Percentiles rank a stretch among this genome's conserved stretches.
These are phyloP conservation scores for Xylaria sp. DNA, from an alignment of 2,329 filamentous ascomycete species.

Conservation along the genomic window DNA sequence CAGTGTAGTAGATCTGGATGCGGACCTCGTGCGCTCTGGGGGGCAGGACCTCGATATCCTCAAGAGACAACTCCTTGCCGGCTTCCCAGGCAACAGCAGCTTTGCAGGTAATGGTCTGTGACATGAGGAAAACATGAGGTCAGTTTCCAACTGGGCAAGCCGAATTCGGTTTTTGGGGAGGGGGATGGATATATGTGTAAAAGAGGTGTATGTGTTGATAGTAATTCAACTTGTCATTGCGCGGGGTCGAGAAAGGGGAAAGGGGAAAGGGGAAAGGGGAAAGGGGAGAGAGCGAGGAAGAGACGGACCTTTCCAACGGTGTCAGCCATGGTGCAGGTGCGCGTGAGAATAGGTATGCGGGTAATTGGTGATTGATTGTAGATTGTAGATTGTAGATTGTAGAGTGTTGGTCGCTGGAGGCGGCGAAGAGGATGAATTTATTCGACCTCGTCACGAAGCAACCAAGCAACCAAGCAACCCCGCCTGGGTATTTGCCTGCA, in stretches of 20 bases:
- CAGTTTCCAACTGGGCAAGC: constrained; percentile 13
- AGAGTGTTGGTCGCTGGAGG: not conserved
- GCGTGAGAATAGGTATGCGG: constrained; percentile 15
- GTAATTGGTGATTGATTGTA: constrained; percentile 2
- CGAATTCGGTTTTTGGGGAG: not conserved
- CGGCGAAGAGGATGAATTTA: constrained; percentile 30
- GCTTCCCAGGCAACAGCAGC: constrained; percentile 98
- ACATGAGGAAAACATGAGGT: constrained; percentile 10
- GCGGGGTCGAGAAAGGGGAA: constrained; percentile 23
- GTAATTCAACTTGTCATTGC: constrained; percentile 5
- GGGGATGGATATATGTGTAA: not conserved
- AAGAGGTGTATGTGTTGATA: not conserved
- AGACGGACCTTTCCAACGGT: constrained; percentile 63
- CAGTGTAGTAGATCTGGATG: constrained; percentile 96
- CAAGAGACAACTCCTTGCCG: constrained; percentile 86
- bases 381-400: not conserved
- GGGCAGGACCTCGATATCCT: constrained; percentile 91
- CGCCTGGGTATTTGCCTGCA: constrained; percentile 36
- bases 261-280: constrained; percentile 6
- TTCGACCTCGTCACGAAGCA: constrained; percentile 10
- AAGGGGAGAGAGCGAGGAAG: constrained; percentile 9
- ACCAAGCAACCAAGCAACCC: constrained; percentile 37
- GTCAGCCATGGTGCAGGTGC: constrained; percentile 56
- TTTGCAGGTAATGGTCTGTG: constrained; percentile 93
- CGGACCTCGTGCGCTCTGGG: constrained; percentile 94